Base-by-base conservation (phyloP, 345 rosid species). In the Camelina sativa region DNA sequence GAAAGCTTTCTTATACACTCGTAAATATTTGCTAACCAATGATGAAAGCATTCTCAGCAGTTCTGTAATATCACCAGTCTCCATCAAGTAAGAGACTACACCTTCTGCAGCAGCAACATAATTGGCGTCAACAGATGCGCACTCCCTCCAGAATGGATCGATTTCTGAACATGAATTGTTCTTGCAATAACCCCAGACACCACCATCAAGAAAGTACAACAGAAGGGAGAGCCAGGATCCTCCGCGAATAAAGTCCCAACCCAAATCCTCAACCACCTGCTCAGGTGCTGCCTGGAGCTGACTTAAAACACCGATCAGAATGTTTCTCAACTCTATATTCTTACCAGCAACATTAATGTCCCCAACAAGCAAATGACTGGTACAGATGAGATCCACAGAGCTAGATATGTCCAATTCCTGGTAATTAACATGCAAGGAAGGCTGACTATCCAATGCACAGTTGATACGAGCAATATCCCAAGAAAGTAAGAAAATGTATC, bases 181-280 rank as follows among this genome's bases (percentile, higher is more conserved):
- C n/a, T 73, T 65, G 76, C 86, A 80, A 73, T 85, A 82, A 69
- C 80, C 79, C 73, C 73, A 60, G 38, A 90, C 55, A 71, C 99
- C 99, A 54, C 78, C 78, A 79, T 84, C 80, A n/a, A 92, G 80
- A 46, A 83, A 82, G 66, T 89, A 86, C 66, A 95, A 85, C 60
- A 83, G 84, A 72, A 89, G 75, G 71, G 92, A 89, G 78, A 95
- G 77, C 93, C 97, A 90, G 55, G 85, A 79, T 35, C 92, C 97
- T 80, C 80, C 84, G 71, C 92, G 88, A 62, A 89, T 82, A 76
- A 87, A 92, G 80, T 88, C 91, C 98, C 98, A 92, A 55, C 93
- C 95, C 70, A 87, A 75, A 64, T 83, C 86, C 74, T 84, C 83
- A 72, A 84, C 43, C 56, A 74, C 84, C 71, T 79, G 83, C 59